Evolutionary conservation across 345 rosid genomes (phyloP), one percentile per base, ranked within the genome.

Genomic region (Sisymbrium altissimum): DNA sequence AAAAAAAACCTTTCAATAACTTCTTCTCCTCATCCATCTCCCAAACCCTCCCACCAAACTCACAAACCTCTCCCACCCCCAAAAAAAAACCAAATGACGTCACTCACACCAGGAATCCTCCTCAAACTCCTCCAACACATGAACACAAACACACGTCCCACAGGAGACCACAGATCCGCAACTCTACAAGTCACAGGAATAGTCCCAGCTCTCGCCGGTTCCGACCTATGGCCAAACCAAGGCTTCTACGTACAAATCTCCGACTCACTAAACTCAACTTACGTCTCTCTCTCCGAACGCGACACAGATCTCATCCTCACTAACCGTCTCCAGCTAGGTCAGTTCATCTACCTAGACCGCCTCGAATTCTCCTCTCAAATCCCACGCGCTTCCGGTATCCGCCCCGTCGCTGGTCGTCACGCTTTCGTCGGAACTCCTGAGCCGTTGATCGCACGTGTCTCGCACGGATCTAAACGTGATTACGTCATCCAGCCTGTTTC

Each of bases 271-370:
- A 90, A 95, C 82, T 91, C 99, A 67, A 89, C 97, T 61, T 95
- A 95, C 64, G 88, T 95, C 68, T 95, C 97, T 75, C 96, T 95
- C 83, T 87, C 97, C n/a, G 97, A 91, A 40, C 88, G 82, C 45
- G 97, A 91, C 66, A 87, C 83, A 41, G 99, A 95, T 25, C 95
- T 95, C 68, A 95, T 95, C 73, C 96, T 95, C 77, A 79, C 79
- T 67, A 95, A 91, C 76, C 87, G 97, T 35, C 97, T 95, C 70
- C 99, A 95, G 84, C 91, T 95, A n/a, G 99, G 99, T 18, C 99
- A 95, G 66, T 91, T 95, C 61, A 92, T 89, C 45, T 83, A 89
- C 80, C 82, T 91, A 1, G 99, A 91, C 35, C 96, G 97, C 69
- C 86, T 95, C 74, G 81, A 87, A 27, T 85, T 91, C 64, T 83